Percentiles rank a stretch among this genome's conserved stretches.
These are phyloP conservation scores for Mycosarcoma maydis DNA, from an alignment of 1,284 basidiomycete genomes.

Conservation along the genomic window DNA sequence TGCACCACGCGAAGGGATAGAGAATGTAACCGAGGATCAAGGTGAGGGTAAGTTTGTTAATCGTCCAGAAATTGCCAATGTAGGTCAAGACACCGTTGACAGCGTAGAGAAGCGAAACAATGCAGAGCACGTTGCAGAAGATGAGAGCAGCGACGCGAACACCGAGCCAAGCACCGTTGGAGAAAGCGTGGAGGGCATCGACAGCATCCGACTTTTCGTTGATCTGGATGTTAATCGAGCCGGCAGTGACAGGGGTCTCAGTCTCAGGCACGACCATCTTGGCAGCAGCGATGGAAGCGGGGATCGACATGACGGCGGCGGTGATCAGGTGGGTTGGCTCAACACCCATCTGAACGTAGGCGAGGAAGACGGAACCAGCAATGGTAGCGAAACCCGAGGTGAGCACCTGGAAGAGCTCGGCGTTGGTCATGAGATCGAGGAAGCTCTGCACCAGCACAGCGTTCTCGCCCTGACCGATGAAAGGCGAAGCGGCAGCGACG, in stretches of 20 bases:
- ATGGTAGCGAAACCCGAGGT: slow-evolving; percentile 86
- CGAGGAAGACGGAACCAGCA: slow-evolving; percentile 84
- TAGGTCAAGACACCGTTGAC: slow-evolving; percentile 88
- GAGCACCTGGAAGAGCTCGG: slow-evolving; percentile 88
- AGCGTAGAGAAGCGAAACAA: slow-evolving; percentile 77
- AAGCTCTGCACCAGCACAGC: slow-evolving; percentile 73
- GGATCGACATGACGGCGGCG: slow-evolving; percentile 92
- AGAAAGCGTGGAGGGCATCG: slow-evolving; percentile 84
- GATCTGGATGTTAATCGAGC: slow-evolving; percentile 80
- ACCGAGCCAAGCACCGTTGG: slow-evolving; percentile 85
- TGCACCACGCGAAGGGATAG: slow-evolving; percentile 77
- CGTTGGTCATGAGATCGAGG: slow-evolving; percentile 85
- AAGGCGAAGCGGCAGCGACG: slow-evolving; percentile 88
- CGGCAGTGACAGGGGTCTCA: slow-evolving; percentile 85
- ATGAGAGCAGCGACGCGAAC: slow-evolving; percentile 83
- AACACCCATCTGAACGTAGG: slow-evolving; percentile 84
- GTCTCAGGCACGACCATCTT: slow-evolving; percentile 85
- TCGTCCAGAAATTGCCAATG: slow-evolving; percentile 86
- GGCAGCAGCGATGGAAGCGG: slow-evolving; percentile 88
- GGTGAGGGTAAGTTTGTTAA: slow-evolving; percentile 80
- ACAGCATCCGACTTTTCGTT: slow-evolving; percentile 72
- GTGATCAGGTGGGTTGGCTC: slow-evolving; percentile 82
- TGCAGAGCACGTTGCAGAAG: slow-evolving; percentile 81
- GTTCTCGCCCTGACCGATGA: slow-evolving; percentile 74
- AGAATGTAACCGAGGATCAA: slow-evolving; percentile 83